Evolutionary conservation across 768 basidiomycete species (phyloP).

Genomic region (Hypholoma fasciculare): DNA sequence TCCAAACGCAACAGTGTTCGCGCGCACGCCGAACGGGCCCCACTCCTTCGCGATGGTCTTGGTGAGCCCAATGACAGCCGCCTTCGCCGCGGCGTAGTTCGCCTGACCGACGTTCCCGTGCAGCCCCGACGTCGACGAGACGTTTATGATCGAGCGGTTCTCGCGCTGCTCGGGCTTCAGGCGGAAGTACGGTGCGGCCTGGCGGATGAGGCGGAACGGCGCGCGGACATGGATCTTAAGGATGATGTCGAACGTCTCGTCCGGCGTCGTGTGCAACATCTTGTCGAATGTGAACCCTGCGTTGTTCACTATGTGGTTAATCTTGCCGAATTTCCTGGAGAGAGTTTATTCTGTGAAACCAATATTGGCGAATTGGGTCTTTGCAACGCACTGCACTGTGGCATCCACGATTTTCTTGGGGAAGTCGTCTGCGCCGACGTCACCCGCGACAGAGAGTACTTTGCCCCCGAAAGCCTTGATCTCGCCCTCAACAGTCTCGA

Average conservation of each 20-base stretch:
- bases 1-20: constrained; percentile 80
- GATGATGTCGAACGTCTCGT: constrained; percentile 81
- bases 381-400: constrained; percentile 64
- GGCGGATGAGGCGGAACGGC: constrained; percentile 82
- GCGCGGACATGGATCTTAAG: constrained; percentile 84
- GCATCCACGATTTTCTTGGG: constrained; percentile 76
- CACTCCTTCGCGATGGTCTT: constrained; percentile 90
- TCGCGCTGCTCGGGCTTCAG: constrained; percentile 65
- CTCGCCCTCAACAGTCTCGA: constrained; percentile 66
- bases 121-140: constrained; percentile 80
- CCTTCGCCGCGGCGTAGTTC: constrained; percentile 80
- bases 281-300: constrained; percentile 83
- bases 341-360: neutral
- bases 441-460: constrained; percentile 72
- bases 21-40: constrained; percentile 80
- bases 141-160: constrained; percentile 78
- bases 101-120: constrained; percentile 88
- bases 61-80: constrained; percentile 76
- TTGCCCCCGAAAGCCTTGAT: constrained; percentile 75
- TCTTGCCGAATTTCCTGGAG: constrained; percentile 73
- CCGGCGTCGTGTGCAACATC: constrained; percentile 86
- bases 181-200: constrained; percentile 84
- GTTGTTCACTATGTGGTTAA: constrained; percentile 88
- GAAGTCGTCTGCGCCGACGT: constrained; percentile 83
- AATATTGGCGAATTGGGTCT: neutral